Base-by-base conservation (phyloP, 805 yeast genomes). In the Spencermartinsiella europaea region DNA sequence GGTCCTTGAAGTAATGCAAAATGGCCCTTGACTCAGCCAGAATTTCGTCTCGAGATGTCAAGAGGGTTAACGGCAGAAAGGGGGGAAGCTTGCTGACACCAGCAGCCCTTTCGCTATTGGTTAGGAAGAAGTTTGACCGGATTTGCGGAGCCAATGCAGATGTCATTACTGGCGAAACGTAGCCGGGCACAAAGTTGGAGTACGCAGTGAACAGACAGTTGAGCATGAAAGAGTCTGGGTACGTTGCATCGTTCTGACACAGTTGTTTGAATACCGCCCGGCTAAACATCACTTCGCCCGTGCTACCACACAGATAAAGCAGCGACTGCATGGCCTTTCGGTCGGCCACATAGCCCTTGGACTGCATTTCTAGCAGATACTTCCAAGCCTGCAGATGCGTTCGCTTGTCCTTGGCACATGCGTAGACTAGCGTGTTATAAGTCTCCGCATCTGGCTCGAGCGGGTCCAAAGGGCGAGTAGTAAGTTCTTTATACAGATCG, bases 11-110 rank as follows among this genome's bases (percentile, higher is more conserved):
- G 55, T 73, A 80, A 1, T 75, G 73, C 81, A 95, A 78, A 4
- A 91, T 48, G 0, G 97, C 97, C 49, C 79, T 73, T 0, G 91
- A 79, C 64, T 91, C 98, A 0, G 83, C 80, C 37, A 84, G 45
- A 1, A 86, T 65, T 50, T 79, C 74, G 19, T 69, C 59, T 12
- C 61, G 50, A 2, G 67, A 51, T 1, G 56, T 55, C 5, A 85
- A 59, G 5, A 70, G 69, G 0, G 69, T 55, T 1, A 78, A 59
- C 1, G 96, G 90, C 36, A 91, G 66, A 47, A 91, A 77, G 2
- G 97, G 97, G 2, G 88, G 77, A 12, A 68, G 40, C 16, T 41
- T 21, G 14, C 42, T 44, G 17, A 36, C 35, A 10, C 20, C 31
- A 15, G 34, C 37, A 8, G 45, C 27, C 2, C 28, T 27, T 4